Evolutionary conservation across 257 asterid genomes (phyloP).

Genomic region (Petunia secreta): DNA sequence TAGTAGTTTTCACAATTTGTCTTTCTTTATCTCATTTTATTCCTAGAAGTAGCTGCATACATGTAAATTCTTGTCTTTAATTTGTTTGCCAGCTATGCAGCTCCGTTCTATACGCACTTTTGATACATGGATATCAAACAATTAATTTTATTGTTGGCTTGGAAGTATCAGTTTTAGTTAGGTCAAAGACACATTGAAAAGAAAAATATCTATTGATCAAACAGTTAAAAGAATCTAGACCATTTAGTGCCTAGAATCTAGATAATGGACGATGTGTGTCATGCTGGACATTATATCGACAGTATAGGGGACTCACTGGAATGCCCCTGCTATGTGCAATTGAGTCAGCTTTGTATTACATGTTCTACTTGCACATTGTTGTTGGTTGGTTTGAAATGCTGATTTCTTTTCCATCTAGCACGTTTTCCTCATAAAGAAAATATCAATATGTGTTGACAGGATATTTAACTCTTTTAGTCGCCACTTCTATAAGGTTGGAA

Average conservation of each 20-base stretch:
- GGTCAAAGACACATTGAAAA: background rate
- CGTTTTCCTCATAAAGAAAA: background rate
- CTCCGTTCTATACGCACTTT: background rate
- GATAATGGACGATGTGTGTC: background rate
- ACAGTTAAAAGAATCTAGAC: background rate
- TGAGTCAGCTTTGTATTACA: background rate
- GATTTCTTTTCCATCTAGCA: background rate
- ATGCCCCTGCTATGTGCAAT: background rate
- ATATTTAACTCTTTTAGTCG: background rate
- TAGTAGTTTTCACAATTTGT: background rate
- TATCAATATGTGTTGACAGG: background rate
- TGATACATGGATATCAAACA: too few species aligned
- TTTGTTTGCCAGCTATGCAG: background rate
- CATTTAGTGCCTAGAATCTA: background rate
- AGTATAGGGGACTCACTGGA: background rate
- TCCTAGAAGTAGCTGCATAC: background rate
- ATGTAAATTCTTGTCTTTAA: background rate
- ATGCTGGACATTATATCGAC: background rate
- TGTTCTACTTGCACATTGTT: background rate
- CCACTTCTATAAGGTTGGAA: background rate
- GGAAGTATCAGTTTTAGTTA: background rate
- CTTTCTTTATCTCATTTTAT: background rate
- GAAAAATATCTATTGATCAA: background rate
- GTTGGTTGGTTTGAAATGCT: background rate
- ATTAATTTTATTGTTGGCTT: background rate